These are phyloP conservation scores for Silene noctiflora DNA, from an alignment of 179 eudicot genomes.

Conservation along the genomic window DNA sequence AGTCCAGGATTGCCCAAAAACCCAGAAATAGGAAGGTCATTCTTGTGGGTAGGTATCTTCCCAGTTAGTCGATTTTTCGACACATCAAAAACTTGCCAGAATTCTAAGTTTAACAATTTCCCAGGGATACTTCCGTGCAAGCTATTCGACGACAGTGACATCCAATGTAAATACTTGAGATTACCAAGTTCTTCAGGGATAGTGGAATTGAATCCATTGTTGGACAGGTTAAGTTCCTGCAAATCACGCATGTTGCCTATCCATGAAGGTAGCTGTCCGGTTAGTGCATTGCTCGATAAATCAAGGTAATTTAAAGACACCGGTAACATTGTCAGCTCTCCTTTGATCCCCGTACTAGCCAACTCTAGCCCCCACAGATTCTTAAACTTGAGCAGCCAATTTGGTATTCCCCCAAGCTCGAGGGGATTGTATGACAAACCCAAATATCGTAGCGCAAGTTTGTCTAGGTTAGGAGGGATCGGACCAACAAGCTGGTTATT, in stretches of 20 bases:
- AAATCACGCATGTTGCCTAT: constrained; percentile 69
- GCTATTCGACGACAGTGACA: constrained; percentile 42
- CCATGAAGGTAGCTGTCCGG: constrained; percentile 61
- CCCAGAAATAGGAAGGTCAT: constrained; percentile 22
- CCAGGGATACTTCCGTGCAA: constrained; percentile 53
- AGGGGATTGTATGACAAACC: constrained; percentile 12
- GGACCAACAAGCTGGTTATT: constrained; percentile 31
- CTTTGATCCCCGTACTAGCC: constrained; percentile 20
- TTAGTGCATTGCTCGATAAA: constrained; percentile 47
- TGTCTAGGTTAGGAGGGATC: background rate
- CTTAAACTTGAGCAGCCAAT: constrained; percentile 8
- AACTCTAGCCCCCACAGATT: background rate
- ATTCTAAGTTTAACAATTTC: constrained; percentile 38
- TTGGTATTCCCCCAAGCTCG: constrained; percentile 1
- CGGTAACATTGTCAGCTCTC: constrained; percentile 9
- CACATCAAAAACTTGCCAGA: constrained; percentile 46
- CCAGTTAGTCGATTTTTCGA: constrained; percentile 57
- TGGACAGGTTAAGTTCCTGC: constrained; percentile 48
- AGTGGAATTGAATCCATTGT: constrained; percentile 44
- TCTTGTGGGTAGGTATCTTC: constrained; percentile 40
- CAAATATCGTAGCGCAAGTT: background rate
- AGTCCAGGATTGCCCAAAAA: constrained; percentile 32
- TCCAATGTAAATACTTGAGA: constrained; percentile 31
- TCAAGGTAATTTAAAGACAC: constrained; percentile 31
- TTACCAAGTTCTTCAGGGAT: constrained; percentile 53